These are phyloP conservation scores for Gleditsia sinensis DNA, from an alignment of 306 rosid genomes.

Conservation along the genomic window DNA sequence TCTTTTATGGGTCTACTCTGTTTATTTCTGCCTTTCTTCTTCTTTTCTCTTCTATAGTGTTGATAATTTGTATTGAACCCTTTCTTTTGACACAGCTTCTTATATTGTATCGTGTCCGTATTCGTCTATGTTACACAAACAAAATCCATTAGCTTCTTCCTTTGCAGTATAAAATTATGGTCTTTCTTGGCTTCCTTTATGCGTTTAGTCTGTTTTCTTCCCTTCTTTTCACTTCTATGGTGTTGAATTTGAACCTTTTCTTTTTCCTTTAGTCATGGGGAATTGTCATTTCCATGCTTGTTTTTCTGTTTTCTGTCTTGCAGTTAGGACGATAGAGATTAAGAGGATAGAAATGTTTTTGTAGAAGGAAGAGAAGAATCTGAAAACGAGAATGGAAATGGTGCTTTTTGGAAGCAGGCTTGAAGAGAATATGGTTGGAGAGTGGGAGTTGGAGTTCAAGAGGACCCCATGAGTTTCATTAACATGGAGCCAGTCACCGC, in stretches of 20 bases:
- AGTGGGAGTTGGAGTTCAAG: conserved; percentile 40
- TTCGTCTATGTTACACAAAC: too few species aligned
- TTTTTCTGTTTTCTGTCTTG: conserved; percentile 39
- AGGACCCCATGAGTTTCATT: conserved; percentile 77
- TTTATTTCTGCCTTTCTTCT: too few species aligned
- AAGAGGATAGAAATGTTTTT: conserved; percentile 21
- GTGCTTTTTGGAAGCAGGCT: not conserved
- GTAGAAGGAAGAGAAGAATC: conserved; percentile 39
- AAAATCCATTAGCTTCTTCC: not conserved
- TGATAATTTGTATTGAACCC: too few species aligned
- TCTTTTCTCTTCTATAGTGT: too few species aligned
- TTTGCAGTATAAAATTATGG: conserved; percentile 5
- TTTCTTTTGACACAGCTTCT: too few species aligned
- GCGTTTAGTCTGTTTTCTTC: not conserved
- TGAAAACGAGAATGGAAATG: conserved; percentile 79
- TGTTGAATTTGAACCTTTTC: not conserved
- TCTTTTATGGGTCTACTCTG: too few species aligned
- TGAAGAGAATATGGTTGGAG: conserved; percentile 38
- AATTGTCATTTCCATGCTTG: conserved; percentile 64
- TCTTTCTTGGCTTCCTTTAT: conserved; percentile 22
- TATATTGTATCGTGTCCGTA: too few species aligned
- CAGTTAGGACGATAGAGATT: conserved; percentile 3
- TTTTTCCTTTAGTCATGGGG: not conserved
- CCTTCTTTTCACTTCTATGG: not conserved
- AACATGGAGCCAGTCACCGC: conserved; percentile 38